Evolutionary conservation across 768 basidiomycete genomes (phyloP).

Genomic region (Dictyophora rubrovolvata): DNA sequence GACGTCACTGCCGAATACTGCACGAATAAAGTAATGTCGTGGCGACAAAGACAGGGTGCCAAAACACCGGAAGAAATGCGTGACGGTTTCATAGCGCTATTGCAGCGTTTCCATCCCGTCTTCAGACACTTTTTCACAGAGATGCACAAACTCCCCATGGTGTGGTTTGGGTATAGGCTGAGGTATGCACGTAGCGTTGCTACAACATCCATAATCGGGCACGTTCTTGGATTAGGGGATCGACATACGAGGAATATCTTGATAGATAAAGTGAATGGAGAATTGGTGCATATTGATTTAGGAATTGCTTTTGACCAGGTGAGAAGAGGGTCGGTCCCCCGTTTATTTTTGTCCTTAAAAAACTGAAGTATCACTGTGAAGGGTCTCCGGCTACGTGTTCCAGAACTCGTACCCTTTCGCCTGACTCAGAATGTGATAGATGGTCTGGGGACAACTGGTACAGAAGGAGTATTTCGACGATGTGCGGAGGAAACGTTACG

Average conservation of each 20-base stretch:
- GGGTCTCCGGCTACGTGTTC: constrained; percentile 71
- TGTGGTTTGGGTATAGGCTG: constrained; percentile 87
- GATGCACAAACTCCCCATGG: constrained; percentile 73
- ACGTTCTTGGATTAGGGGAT: constrained; percentile 87
- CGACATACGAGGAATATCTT: constrained; percentile 89
- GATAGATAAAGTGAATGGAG: constrained; percentile 70
- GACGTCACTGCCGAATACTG: constrained; percentile 36
- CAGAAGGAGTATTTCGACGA: constrained; percentile 88
- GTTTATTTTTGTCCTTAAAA: not conserved
- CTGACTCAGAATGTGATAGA: constrained; percentile 92
- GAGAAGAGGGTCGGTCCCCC: constrained; percentile 11
- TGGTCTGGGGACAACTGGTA: constrained; percentile 83
- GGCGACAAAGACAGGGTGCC: not conserved
- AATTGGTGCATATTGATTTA: constrained; percentile 91
- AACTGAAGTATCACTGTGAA: constrained; percentile 22
- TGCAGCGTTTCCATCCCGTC: constrained; percentile 59
- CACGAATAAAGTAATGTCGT: constrained; percentile 18
- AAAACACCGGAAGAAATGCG: constrained; percentile 5
- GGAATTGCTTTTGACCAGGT: constrained; percentile 97
- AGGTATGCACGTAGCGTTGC: constrained; percentile 90
- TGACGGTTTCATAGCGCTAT: constrained; percentile 27
- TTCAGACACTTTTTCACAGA: constrained; percentile 95
- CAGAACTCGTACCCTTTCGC: constrained; percentile 90
- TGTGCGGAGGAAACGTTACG: constrained; percentile 93
- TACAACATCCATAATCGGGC: constrained; percentile 87